phyloP scores from a whole-genome alignment of 257 asterid species.

The Rubia yunnanensis region DNA sequence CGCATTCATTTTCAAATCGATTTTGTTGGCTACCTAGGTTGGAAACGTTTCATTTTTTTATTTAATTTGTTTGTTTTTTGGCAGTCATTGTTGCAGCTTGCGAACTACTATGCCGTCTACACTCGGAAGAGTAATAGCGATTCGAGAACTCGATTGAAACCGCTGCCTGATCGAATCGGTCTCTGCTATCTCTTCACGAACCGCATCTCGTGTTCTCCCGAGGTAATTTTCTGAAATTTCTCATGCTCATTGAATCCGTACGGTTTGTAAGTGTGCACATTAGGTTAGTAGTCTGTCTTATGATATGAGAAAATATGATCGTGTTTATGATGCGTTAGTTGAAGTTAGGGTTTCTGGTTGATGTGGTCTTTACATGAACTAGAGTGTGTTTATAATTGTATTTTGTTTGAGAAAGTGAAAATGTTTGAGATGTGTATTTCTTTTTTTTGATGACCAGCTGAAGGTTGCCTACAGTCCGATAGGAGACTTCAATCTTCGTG shows the following conservation, averaged over 20 bases:
- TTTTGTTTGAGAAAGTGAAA: slow-evolving; percentile 3
- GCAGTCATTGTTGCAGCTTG: slow-evolving; percentile 81
- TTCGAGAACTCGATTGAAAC: slow-evolving; percentile 30
- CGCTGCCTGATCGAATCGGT: slow-evolving; percentile 71
- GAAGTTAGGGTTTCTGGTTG: slow-evolving; percentile 3
- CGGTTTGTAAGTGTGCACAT: neutral
- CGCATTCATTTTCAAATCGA: slow-evolving; percentile 1
- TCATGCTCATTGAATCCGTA: neutral
- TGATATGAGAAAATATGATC: neutral
- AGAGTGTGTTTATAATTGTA: neutral
- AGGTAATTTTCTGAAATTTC: slow-evolving; percentile 32
- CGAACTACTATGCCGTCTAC: slow-evolving; percentile 63
- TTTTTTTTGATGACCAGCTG: slow-evolving; percentile 41
- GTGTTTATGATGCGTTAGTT: neutral
- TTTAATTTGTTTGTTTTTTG: slow-evolving; percentile 1
- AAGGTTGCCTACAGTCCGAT: slow-evolving; percentile 81
- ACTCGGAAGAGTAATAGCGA: slow-evolving; percentile 16
- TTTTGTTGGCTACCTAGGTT: neutral
- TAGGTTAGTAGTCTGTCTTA: neutral
- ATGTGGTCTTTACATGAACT: neutral
- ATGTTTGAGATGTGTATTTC: neutral
- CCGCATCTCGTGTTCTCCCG: slow-evolving; percentile 45
- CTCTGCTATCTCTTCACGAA: slow-evolving; percentile 52
- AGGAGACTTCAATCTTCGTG: slow-evolving; percentile 75
- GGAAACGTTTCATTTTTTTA: neutral